Conservation (phyloP, 2,329 filamentous ascomycete species). For the Harringtonia lauricola region DNA sequence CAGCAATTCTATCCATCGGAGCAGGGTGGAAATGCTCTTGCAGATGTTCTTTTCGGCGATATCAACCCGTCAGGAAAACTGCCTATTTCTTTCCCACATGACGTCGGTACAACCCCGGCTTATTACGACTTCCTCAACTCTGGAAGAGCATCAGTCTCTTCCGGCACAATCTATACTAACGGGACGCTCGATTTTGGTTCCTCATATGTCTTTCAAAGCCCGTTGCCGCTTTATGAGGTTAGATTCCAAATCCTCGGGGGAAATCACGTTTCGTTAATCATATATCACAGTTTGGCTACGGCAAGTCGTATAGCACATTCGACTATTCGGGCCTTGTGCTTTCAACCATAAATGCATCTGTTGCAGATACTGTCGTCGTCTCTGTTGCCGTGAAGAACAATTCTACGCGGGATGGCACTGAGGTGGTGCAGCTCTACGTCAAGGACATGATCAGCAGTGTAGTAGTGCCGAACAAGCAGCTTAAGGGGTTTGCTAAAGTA, state of each 20-base stretch:
- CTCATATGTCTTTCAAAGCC: conserved; percentile 51
- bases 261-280: too few species aligned
- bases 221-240: conserved; percentile 41
- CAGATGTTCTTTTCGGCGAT: conserved; percentile 53
- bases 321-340: conserved; percentile 40
- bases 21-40: conserved; percentile 43
- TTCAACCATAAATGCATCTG: conserved; percentile 33
- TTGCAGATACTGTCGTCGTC: conserved; percentile 43
- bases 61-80: conserved; percentile 57
- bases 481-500: conserved; percentile 60
- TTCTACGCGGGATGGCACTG: conserved; percentile 43
- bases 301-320: conserved; percentile 54
- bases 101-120: conserved; percentile 54
- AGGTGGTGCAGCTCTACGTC: conserved; percentile 60
- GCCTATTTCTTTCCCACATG: conserved; percentile 54
- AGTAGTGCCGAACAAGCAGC: conserved; percentile 50
- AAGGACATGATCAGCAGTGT: conserved; percentile 51
- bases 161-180: conserved; percentile 41
- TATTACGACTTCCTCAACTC: conserved; percentile 67
- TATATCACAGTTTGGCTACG: conserved; percentile 47
- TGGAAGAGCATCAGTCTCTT: conserved; percentile 39
- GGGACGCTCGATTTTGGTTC: conserved; percentile 53
- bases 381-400: conserved; percentile 53
- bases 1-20: conserved; percentile 69
- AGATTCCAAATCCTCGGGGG: too few species aligned